phyloP scores from a whole-genome alignment of 805 yeast genomes.

The Alloascoidea africana region DNA sequence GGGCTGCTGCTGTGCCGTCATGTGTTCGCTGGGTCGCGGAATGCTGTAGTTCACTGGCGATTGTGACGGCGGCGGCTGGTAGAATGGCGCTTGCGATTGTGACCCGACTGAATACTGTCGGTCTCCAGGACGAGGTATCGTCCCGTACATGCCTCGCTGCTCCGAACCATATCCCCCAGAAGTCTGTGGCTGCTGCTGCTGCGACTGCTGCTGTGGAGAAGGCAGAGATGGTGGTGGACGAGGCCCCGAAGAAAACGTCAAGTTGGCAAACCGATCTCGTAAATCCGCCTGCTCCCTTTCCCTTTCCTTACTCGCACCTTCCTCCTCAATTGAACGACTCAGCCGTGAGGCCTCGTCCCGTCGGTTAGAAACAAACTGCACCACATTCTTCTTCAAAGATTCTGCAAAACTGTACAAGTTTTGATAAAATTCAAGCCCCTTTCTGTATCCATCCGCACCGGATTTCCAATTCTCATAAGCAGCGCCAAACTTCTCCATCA shows the following conservation, averaged over 20 bases:
- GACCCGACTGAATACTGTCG: too few relatives aligned
- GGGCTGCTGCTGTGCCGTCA: too few relatives aligned
- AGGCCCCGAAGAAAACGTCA: neutral
- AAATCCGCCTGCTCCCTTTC: too few relatives aligned
- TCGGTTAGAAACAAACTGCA: constrained; percentile 16
- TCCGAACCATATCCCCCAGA: too few relatives aligned
- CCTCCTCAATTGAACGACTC: too few relatives aligned
- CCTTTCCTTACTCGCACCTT: too few relatives aligned
- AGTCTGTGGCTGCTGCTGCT: constrained; percentile 13
- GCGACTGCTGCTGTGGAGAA: neutral
- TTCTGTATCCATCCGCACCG: constrained; percentile 39
- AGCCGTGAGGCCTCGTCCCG: constrained; percentile 12
- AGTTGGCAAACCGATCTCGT: constrained; percentile 12
- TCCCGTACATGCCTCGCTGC: too few relatives aligned
- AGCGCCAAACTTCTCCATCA: constrained; percentile 25
- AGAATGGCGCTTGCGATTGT: too few relatives aligned
- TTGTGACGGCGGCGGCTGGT: too few relatives aligned
- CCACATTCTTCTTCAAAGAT: constrained; percentile 13
- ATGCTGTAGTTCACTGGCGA: too few relatives aligned
- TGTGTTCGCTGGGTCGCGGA: too few relatives aligned
- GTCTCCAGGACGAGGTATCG: neutral
- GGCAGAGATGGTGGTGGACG: too few relatives aligned
- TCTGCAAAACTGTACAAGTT: constrained; percentile 25
- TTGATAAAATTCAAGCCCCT: constrained; percentile 51
- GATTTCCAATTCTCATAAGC: constrained; percentile 46